Evolutionary conservation across 176 grass and related monocot genomes (phyloP).

Genomic region (Cymbopogon citratus): DNA sequence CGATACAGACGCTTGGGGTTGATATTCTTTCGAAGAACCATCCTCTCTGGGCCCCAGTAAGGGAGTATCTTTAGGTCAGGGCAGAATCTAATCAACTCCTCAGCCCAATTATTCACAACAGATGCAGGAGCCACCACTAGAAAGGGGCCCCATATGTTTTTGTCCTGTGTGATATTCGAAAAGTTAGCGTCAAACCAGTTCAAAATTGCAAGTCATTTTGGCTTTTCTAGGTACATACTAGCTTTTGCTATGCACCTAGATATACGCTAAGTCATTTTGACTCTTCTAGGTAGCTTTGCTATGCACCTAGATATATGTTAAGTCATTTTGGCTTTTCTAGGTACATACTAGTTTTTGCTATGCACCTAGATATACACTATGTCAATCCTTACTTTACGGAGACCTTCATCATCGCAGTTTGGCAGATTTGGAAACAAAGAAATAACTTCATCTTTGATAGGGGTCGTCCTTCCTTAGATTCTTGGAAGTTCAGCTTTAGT

Average conservation of each 20-base stretch:
- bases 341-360: too few relatives aligned
- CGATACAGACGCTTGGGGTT: slow-evolving; percentile 94
- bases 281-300: too few relatives aligned
- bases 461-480: too few relatives aligned
- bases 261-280: too few relatives aligned
- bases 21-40: slow-evolving; percentile 88
- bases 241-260: not conserved
- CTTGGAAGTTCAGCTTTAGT: too few relatives aligned
- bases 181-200: not conserved
- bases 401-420: too few relatives aligned
- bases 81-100: slow-evolving; percentile 92
- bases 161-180: slow-evolving; percentile 64
- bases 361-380: too few relatives aligned
- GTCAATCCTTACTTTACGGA: too few relatives aligned
- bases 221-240: not conserved
- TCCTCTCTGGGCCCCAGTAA: slow-evolving; percentile 88
- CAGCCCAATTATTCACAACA: slow-evolving; percentile 99
- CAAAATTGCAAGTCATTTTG: not conserved
- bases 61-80: slow-evolving; percentile 99
- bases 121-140: slow-evolving; percentile 97
- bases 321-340: too few relatives aligned
- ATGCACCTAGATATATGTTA: not conserved
- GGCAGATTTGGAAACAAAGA: too few relatives aligned
- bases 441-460: too few relatives aligned
- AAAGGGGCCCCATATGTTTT: slow-evolving; percentile 99